Conservation (phyloP, 73 alveolate genomes). For the Paramecium biaurelia region DNA sequence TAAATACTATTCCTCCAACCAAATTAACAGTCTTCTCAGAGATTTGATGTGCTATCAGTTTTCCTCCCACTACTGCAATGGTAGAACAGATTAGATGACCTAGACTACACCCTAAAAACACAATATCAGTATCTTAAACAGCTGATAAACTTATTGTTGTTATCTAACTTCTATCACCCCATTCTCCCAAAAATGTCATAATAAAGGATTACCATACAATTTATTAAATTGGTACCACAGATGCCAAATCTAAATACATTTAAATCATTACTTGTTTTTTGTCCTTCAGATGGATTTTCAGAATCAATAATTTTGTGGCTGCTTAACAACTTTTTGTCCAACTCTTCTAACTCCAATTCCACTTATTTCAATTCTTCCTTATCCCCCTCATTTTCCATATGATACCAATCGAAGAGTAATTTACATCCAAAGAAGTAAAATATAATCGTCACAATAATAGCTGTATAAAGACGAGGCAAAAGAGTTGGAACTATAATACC, state of each 20-base stretch:
- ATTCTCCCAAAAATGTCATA: slow-evolving; percentile 58
- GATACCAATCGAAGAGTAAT: neutral
- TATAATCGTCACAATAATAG: neutral
- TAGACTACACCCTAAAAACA: slow-evolving; percentile 58
- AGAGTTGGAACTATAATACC: slow-evolving; percentile 30
- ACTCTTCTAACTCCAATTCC: neutral
- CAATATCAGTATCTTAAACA: slow-evolving; percentile 51
- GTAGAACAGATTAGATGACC: slow-evolving; percentile 68
- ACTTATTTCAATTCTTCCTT: slow-evolving; percentile 34
- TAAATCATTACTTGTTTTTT: neutral
- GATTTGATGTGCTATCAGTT: slow-evolving; percentile 54
- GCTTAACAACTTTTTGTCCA: neutral
- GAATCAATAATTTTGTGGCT: slow-evolving; percentile 5
- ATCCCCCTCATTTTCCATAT: slow-evolving; percentile 14
- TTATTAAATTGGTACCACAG: neutral
- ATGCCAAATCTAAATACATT: neutral
- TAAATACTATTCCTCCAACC: slow-evolving; percentile 62
- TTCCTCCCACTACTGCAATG: slow-evolving; percentile 68
- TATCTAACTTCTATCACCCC: slow-evolving; percentile 65
- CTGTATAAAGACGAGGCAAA: neutral
- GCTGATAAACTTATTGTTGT: slow-evolving; percentile 43
- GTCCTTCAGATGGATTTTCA: slow-evolving; percentile 10
- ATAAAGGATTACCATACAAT: slow-evolving; percentile 46
- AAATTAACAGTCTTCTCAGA: slow-evolving; percentile 63
- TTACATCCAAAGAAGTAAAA: neutral